phyloP scores from a whole-genome alignment of 2,329 filamentous ascomycete species.

The Fusarium devonianum region DNA sequence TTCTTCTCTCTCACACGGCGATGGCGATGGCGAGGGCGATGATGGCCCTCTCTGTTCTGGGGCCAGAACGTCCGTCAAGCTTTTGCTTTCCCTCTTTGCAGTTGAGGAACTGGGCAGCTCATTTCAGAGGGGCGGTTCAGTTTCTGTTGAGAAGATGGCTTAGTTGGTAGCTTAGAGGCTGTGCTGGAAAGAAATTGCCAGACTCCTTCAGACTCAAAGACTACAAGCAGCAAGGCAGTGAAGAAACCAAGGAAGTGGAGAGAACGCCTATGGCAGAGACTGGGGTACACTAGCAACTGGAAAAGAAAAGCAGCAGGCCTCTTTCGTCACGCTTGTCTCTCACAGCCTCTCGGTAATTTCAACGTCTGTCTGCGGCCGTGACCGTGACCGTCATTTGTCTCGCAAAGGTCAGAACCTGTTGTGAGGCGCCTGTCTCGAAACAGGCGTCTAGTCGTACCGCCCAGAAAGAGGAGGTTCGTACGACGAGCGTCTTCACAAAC shows the following conservation, averaged over 20 bases:
- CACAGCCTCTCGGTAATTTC: constrained; percentile 3
- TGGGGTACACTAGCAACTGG: too few species aligned
- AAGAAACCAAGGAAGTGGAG: not conserved
- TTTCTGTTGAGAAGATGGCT: constrained; percentile 27
- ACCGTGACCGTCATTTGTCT: constrained; percentile 13
- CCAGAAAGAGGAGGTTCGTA: too few species aligned
- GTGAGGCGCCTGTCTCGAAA: not conserved
- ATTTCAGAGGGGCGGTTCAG: not conserved
- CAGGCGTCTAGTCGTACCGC: constrained; percentile 16
- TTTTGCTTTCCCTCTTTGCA: too few species aligned
- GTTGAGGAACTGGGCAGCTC: too few species aligned
- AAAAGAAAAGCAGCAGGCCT: not conserved
- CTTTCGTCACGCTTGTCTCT: not conserved
- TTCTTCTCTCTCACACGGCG: constrained; percentile 15
- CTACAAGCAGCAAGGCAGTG: constrained; percentile 2
- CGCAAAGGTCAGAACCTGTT: constrained; percentile 9
- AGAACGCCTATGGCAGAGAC: too few species aligned
- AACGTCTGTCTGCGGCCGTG: constrained; percentile 1
- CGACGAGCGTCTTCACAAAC: too few species aligned
- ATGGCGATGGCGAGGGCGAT: constrained; percentile 36
- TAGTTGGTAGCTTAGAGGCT: constrained; percentile 10
- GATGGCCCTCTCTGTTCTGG: constrained; percentile 9
- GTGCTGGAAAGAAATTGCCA: constrained; percentile 13
- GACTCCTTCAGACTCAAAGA: not conserved
- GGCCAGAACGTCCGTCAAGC: constrained; percentile 32